Conservation (phyloP, 805 yeast genomes). For the Dipodascus albidus region DNA sequence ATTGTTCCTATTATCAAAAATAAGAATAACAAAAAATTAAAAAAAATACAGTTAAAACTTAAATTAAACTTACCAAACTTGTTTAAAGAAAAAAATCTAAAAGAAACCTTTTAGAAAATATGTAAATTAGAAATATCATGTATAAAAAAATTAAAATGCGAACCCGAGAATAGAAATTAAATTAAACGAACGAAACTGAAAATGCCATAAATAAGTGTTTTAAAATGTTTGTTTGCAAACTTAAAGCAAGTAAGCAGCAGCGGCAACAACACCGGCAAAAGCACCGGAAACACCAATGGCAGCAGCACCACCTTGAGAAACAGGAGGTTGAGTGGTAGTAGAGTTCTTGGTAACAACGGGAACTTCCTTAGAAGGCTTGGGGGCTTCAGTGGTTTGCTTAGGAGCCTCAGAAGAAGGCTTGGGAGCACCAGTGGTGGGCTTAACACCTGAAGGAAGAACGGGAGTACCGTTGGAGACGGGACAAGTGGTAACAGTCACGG, state of each 20-base stretch:
- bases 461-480: constrained; percentile 16
- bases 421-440: background rate
- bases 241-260: constrained; percentile 38
- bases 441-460: constrained; percentile 1
- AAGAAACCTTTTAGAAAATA: background rate
- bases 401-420: constrained; percentile 16
- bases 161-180: background rate
- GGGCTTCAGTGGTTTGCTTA: constrained; percentile 1
- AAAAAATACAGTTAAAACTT: background rate
- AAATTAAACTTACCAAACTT: no score
- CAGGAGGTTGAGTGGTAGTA: constrained; percentile 14
- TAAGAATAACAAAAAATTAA: no score
- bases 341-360: constrained; percentile 9
- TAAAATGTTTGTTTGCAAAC: constrained; percentile 4
- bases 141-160: background rate
- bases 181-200: background rate
- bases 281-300: constrained; percentile 24
- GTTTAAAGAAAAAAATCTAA: background rate
- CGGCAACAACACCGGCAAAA: constrained; percentile 41
- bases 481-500: constrained; percentile 1
- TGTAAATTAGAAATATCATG: background rate
- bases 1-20: no score
- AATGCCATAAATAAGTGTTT: background rate
- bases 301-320: constrained; percentile 11
- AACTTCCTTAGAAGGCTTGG: constrained; percentile 3